A percentile compares a stretch with the other conserved stretches of the same genome.
These are phyloP conservation scores for Trypanosoma cruzi DNA, from an alignment of 208 protist species.

Conservation along the genomic window DNA sequence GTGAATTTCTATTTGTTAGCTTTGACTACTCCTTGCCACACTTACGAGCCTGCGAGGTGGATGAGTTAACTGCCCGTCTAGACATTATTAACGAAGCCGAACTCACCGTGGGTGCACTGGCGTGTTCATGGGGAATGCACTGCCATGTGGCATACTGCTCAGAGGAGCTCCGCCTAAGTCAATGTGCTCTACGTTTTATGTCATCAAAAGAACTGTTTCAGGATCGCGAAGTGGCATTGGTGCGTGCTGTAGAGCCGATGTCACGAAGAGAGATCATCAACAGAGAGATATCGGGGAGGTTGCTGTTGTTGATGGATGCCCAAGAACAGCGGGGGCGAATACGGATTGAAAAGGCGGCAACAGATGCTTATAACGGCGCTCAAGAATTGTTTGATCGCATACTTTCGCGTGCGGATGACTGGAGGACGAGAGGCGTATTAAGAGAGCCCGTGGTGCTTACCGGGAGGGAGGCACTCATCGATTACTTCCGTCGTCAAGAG, in stretches of 20 bases:
- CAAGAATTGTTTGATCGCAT: conserved; percentile 32
- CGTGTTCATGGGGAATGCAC: conserved; percentile 26
- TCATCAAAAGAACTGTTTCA: conserved; percentile 32
- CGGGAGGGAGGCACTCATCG: conserved; percentile 23
- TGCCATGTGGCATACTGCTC: conserved; percentile 26
- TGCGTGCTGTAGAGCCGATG: conserved; percentile 33
- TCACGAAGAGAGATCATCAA: conserved; percentile 30
- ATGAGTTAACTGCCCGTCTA: conserved; percentile 42
- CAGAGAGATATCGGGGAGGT: conserved; percentile 10
- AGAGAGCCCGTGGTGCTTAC: conserved; percentile 12
- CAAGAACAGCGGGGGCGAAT: conserved; percentile 27
- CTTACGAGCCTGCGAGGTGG: conserved; percentile 38
- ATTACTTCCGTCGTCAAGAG: conserved; percentile 35
- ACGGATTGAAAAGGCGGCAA: conserved; percentile 22
- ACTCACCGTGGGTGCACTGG: conserved; percentile 32
- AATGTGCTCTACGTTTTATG: conserved; percentile 34
- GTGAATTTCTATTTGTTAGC: conserved; percentile 31
- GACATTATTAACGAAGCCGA: conserved; percentile 47
- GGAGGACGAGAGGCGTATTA: conserved; percentile 12
- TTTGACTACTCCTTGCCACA: conserved; percentile 26
- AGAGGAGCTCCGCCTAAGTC: conserved; percentile 31
- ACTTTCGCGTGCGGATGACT: conserved; percentile 31
- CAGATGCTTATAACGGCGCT: conserved; percentile 5
- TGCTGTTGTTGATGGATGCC: conserved; percentile 10
- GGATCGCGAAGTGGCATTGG: conserved; percentile 18